Base-by-base conservation (phyloP, 1,284 basidiomycete species). In the Porodaedalea pini region DNA sequence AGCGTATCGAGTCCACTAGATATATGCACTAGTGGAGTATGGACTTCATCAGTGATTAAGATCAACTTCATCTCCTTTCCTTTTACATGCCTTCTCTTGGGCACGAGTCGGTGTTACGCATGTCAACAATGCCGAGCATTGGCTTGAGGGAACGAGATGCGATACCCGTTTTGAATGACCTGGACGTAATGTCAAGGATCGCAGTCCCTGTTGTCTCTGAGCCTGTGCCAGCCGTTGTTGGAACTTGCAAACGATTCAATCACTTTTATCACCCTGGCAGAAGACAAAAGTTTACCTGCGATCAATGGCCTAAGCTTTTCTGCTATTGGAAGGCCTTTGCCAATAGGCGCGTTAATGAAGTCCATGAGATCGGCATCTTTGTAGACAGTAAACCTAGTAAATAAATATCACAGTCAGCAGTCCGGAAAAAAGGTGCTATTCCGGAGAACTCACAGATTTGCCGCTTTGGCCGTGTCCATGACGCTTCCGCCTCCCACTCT, bases 171-270 rank as follows among this genome's bases (percentile, higher is more conserved):
- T 98, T 98, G 81, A 97, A 96, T 13, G 86, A 83, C 66, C 82
- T 83, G 0, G 92, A 93, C 0, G 92, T 87, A 59, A 94, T 90
- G 70, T 98, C 96, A 50, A 97, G 83, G 65, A 98, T 98, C 13
- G 96, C 93, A 1, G 96, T 92, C n/a, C 96, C 96, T 2, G 95
- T 98, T 0, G 96, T 98, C 73, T 98, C 94, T 2, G 92, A 93
- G 11, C 94, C 95, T n/a, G 95, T 98, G 52, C 95, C 94, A 40
- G 96, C 95, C 5, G 95, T 98, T 2, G 96, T 98, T 8, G 94
- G 94, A 21, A 98, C 83, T 85, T 60, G 8, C 45, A 40, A 13
- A 13, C 10, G 43, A 45, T 34, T 17, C 34, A 32, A 15, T 32
- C 17, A 27, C 17, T 36, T 34, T 45, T 21, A 17, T 11, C 40